phyloP scores from a whole-genome alignment of 495 filamentous ascomycete genomes.

The Penicillium simplicissimum region DNA sequence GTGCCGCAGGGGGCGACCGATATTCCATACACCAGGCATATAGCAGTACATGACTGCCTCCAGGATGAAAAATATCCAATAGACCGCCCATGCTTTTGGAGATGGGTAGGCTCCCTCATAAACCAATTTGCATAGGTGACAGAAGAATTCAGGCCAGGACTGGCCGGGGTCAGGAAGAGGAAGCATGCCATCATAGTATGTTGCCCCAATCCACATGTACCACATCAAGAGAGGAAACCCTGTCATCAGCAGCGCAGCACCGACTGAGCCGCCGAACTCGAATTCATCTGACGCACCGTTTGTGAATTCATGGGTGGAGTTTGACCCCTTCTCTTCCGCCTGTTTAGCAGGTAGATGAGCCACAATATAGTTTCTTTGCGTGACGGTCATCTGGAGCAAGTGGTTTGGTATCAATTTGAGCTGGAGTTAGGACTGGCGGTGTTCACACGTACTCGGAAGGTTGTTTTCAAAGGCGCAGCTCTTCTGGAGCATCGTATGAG shows the following conservation, averaged over 20 bases:
- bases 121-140: background rate
- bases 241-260: conserved; percentile 74
- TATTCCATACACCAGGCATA: background rate
- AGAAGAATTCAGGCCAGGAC: conserved; percentile 58
- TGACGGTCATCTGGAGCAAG: too few species aligned
- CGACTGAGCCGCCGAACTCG: conserved; percentile 83
- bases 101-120: background rate
- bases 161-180: conserved; percentile 65
- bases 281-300: conserved; percentile 43
- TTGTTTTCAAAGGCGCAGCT: too few species aligned
- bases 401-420: too few species aligned
- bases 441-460: too few species aligned
- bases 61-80: background rate
- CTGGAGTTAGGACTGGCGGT: too few species aligned
- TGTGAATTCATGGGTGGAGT: background rate
- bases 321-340: too few species aligned
- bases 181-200: conserved; percentile 78
- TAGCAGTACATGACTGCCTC: background rate
- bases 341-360: too few species aligned
- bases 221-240: conserved; percentile 91
- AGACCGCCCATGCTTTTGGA: background rate
- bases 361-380: too few species aligned
- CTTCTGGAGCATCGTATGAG: too few species aligned
- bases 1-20: conserved; percentile 55
- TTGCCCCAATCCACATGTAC: conserved; percentile 95